Conservation (phyloP, 2,329 filamentous ascomycete species). For the Fusarium scirpi region DNA sequence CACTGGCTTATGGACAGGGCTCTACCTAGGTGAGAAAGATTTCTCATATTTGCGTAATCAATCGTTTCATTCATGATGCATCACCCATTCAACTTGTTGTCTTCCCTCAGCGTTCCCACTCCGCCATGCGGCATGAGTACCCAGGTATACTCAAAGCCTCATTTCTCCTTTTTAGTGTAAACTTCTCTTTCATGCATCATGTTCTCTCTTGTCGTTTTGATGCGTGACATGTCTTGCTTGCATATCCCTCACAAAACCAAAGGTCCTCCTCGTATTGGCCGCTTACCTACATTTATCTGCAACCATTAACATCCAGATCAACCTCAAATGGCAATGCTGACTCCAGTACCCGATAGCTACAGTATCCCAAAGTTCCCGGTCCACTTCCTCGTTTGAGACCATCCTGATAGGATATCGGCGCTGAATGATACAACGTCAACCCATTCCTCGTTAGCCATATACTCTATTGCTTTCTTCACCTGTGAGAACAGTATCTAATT, state of each 20-base stretch:
- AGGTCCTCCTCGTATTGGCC: constrained; percentile 20
- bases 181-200: constrained; percentile 10
- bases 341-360: constrained; percentile 9
- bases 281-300: constrained; percentile 24
- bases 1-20: background rate
- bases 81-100: constrained; percentile 6
- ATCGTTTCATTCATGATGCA: constrained; percentile 2
- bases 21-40: background rate
- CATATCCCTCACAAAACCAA: constrained; percentile 20
- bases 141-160: constrained; percentile 13
- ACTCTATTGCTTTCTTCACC: constrained; percentile 28
- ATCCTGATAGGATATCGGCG: background rate
- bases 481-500: constrained; percentile 5
- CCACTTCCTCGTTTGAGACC: constrained; percentile 17
- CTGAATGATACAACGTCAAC: too few relatives aligned
- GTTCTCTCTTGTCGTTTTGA: constrained; percentile 26
- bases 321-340: constrained; percentile 10
- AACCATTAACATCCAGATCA: constrained; percentile 7
- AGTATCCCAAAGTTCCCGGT: constrained; percentile 3
- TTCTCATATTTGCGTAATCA: background rate
- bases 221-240: constrained; percentile 11
- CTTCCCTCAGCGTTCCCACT: constrained; percentile 26
- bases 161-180: constrained; percentile 14
- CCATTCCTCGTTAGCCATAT: background rate
- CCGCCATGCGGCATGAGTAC: constrained; percentile 23